A percentile compares a stretch with the other conserved stretches of the same genome.
Conservation (phyloP, 257 asterid genomes). For the Salvia rosmarinus region DNA sequence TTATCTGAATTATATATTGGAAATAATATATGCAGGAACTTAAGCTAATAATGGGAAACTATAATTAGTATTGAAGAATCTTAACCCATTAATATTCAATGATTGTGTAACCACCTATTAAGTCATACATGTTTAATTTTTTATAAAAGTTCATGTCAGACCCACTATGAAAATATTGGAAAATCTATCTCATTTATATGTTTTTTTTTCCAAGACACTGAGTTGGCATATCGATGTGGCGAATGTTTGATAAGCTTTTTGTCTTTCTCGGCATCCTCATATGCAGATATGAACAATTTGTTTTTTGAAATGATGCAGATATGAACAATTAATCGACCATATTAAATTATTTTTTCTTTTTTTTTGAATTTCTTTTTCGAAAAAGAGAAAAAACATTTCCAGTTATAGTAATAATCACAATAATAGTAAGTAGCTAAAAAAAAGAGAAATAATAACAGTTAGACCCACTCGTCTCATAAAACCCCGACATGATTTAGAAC, state of each 20-base stretch:
- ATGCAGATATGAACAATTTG: background rate
- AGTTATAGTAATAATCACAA: background rate
- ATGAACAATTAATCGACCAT: too few species aligned
- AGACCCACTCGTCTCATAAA: background rate
- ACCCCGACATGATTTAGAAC: background rate
- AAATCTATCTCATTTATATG: background rate
- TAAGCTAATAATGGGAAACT: background rate
- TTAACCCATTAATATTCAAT: constrained; percentile 9
- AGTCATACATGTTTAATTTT: background rate
- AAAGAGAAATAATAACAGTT: too few species aligned
- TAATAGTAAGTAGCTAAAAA: too few species aligned
- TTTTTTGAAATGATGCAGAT: too few species aligned
- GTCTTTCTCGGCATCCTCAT: background rate
- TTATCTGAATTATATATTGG: background rate
- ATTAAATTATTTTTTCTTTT: too few species aligned
- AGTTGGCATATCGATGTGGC: background rate
- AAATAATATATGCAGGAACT: constrained; percentile 5
- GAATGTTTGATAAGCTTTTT: too few species aligned
- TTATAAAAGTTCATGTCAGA: background rate
- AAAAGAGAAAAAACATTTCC: background rate
- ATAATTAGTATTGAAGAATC: constrained; percentile 10
- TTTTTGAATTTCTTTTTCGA: too few species aligned
- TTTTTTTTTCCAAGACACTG: too few species aligned
- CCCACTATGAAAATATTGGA: constrained; percentile 14
- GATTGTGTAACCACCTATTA: constrained; percentile 13